These are phyloP conservation scores for Ampelocalamus luodianensis DNA, from an alignment of 176 grass and related monocot species.

Conservation along the genomic window DNA sequence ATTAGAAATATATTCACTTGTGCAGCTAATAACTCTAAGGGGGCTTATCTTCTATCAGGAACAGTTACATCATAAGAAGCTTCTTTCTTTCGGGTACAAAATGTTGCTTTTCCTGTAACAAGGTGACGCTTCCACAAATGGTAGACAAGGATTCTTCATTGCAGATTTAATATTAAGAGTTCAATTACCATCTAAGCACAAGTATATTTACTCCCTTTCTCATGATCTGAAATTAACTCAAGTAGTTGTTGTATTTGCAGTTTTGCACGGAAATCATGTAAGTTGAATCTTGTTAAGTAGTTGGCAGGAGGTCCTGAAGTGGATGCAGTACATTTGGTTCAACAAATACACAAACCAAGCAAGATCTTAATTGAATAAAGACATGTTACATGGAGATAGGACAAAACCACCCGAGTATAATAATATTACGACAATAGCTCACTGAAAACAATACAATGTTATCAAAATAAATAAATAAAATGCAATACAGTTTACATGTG, in stretches of 20 bases:
- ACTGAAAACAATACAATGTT: too few relatives aligned
- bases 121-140: neutral
- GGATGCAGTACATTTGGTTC: neutral
- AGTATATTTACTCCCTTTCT: neutral
- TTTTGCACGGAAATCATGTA: neutral
- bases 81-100: too few relatives aligned
- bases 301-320: neutral
- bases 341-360: neutral
- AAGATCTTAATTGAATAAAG: neutral
- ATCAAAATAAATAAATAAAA: too few relatives aligned
- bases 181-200: neutral
- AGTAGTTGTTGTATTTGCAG: neutral
- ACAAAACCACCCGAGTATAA: neutral
- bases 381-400: neutral
- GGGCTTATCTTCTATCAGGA: neutral
- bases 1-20: too few relatives aligned
- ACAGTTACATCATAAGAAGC: too few relatives aligned
- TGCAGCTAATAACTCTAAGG: too few relatives aligned
- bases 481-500: too few relatives aligned
- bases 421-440: neutral
- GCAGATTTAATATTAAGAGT: neutral
- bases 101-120: too few relatives aligned
- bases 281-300: neutral
- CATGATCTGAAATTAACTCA: neutral
- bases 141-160: neutral